Percentiles rank a stretch among this genome's conserved stretches.
These are phyloP conservation scores for Panicum virgatum DNA, from an alignment of 202 grass and related monocot species.

Conservation along the genomic window DNA sequence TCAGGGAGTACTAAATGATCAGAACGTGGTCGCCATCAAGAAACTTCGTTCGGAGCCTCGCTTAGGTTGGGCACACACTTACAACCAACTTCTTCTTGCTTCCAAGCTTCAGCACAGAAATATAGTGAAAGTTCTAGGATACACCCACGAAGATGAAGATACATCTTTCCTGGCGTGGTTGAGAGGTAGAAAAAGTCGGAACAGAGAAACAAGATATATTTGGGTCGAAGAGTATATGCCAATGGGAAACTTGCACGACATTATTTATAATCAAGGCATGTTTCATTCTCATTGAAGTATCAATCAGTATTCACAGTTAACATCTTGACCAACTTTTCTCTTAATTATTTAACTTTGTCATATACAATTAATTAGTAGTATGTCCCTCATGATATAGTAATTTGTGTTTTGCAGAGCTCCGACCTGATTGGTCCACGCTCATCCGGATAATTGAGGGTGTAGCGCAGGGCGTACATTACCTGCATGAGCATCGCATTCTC, in stretches of 20 bases:
- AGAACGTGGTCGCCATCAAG: not conserved
- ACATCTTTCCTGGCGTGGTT: not conserved
- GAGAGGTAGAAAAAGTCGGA: not conserved
- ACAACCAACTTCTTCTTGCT: not conserved
- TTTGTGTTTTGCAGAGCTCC: not conserved
- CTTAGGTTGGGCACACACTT: not conserved
- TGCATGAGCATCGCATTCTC: not conserved
- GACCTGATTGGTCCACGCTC: not conserved
- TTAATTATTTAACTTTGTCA: not conserved
- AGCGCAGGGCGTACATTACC: not conserved
- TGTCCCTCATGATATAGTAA: no score
- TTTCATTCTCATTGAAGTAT: not conserved
- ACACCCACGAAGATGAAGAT: not conserved
- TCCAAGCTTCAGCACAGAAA: slow-evolving; percentile 2
- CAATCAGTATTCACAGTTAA: not conserved
- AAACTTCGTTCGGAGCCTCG: not conserved
- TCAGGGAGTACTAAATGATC: slow-evolving; percentile 1
- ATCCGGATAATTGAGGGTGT: slow-evolving; percentile 18
- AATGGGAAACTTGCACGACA: not conserved
- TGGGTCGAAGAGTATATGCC: not conserved
- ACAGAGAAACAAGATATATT: not conserved
- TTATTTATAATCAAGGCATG: not conserved
- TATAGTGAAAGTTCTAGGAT: not conserved
- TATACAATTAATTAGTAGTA: not conserved
- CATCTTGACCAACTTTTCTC: not conserved